A percentile compares a stretch with the other conserved stretches of the same genome.
phyloP scores from a whole-genome alignment of 106 monocot genomes.

The Dendrobium huoshanense region DNA sequence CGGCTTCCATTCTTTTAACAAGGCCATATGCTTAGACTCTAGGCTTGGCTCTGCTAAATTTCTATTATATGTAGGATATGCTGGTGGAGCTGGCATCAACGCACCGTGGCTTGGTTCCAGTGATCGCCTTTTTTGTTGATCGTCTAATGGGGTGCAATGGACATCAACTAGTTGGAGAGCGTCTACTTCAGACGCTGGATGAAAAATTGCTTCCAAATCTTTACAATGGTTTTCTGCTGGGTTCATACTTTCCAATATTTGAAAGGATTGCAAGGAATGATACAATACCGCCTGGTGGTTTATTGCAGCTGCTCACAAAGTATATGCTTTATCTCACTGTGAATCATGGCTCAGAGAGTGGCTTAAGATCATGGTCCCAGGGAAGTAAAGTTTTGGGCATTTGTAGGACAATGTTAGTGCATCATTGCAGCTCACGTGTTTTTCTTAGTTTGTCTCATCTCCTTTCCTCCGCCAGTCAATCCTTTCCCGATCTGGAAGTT shows the following conservation, averaged over 20 bases:
- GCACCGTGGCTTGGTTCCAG: conserved; percentile 48
- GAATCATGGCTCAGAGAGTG: conserved; percentile 61
- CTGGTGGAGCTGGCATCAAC: conserved; percentile 60
- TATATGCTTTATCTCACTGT: conserved; percentile 50
- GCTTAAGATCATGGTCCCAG: conserved; percentile 69
- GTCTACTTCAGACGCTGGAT: conserved; percentile 66
- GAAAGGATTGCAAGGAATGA: conserved; percentile 71
- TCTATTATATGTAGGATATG: conserved; percentile 37
- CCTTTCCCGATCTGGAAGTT: conserved; percentile 86
- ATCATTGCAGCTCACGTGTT: conserved; percentile 76
- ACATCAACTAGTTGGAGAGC: conserved; percentile 35
- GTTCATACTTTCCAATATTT: conserved; percentile 78
- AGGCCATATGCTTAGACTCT: neutral
- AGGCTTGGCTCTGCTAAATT: conserved; percentile 1
- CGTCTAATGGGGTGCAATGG: conserved; percentile 43
- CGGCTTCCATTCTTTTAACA: neutral
- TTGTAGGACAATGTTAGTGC: conserved; percentile 57
- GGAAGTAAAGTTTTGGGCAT: conserved; percentile 76
- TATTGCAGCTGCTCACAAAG: conserved; percentile 58
- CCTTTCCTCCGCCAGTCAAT: conserved; percentile 64
- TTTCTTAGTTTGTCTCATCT: conserved; percentile 53
- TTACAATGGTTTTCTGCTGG: conserved; percentile 23
- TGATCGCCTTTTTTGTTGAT: conserved; percentile 58
- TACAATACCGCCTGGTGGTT: conserved; percentile 46
- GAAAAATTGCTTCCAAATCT: conserved; percentile 68